Conservation (phyloP, 2,329 filamentous ascomycete genomes). For the Bipolaris sorokiniana region DNA sequence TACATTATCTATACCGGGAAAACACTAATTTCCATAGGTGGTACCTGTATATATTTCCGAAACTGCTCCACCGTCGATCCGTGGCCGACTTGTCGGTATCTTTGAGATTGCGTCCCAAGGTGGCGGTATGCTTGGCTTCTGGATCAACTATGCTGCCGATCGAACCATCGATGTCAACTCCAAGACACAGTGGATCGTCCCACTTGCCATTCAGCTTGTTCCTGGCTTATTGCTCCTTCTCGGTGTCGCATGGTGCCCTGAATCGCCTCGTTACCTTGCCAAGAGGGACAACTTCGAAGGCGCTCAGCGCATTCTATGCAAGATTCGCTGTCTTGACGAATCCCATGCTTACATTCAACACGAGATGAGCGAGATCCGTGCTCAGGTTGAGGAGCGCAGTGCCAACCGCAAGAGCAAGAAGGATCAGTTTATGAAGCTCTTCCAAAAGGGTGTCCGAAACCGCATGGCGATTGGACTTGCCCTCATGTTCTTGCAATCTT, state of each 20-base stretch:
- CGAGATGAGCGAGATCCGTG: constrained; percentile 57
- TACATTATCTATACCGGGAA: background rate
- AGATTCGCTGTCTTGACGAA: constrained; percentile 54
- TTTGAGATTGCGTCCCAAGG: constrained; percentile 71
- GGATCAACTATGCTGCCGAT: constrained; percentile 53
- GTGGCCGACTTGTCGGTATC: constrained; percentile 69
- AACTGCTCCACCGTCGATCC: constrained; percentile 64
- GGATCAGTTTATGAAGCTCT: constrained; percentile 45
- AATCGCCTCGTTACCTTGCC: constrained; percentile 44
- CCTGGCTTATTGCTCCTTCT: constrained; percentile 48
- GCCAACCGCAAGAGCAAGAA: constrained; percentile 38
- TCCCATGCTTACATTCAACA: constrained; percentile 55
- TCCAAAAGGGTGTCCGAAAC: constrained; percentile 49
- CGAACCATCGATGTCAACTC: constrained; percentile 52
- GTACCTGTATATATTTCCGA: constrained; percentile 51
- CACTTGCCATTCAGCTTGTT: constrained; percentile 58
- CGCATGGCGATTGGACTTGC: constrained; percentile 48
- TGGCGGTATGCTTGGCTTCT: constrained; percentile 59
- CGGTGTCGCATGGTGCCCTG: constrained; percentile 48
- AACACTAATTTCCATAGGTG: background rate
- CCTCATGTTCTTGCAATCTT: constrained; percentile 48
- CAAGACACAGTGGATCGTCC: constrained; percentile 67
- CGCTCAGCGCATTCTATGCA: constrained; percentile 51
- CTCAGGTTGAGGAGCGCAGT: constrained; percentile 42
- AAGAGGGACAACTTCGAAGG: constrained; percentile 46